Conservation (phyloP, 495 filamentous ascomycete species). For the Aspergillus coremiiformis region DNA sequence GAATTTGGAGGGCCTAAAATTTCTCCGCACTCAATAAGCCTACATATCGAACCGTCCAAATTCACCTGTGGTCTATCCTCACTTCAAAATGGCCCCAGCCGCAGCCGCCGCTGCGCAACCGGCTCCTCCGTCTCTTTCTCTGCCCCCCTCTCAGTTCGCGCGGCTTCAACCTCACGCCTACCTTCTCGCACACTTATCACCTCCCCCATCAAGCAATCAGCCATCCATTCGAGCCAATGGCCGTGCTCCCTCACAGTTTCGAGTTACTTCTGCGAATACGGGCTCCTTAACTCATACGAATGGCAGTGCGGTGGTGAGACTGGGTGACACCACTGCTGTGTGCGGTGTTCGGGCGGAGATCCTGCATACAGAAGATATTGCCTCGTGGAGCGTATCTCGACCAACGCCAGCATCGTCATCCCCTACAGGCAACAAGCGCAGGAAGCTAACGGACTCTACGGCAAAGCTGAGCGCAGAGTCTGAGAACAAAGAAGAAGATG, state of each 20-base stretch:
- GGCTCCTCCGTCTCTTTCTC: slow-evolving; percentile 48
- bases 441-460: slow-evolving; percentile 19
- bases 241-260: slow-evolving; percentile 60
- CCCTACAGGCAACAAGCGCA: slow-evolving; percentile 24
- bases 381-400: slow-evolving; percentile 49
- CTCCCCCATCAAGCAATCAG: slow-evolving; percentile 44
- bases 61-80: background rate
- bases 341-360: slow-evolving; percentile 87
- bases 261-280: slow-evolving; percentile 63
- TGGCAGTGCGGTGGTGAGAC: slow-evolving; percentile 78
- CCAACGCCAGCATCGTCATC: slow-evolving; percentile 20
- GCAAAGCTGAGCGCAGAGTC: slow-evolving; percentile 15
- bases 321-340: slow-evolving; percentile 84
- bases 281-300: slow-evolving; percentile 78
- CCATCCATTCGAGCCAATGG: slow-evolving; percentile 69
- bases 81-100: slow-evolving; percentile 17
- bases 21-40: background rate
- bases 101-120: slow-evolving; percentile 18
- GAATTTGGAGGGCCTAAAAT: background rate
- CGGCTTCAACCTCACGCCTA: slow-evolving; percentile 83
- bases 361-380: slow-evolving; percentile 60
- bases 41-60: background rate
- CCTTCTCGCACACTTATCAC: slow-evolving; percentile 78
- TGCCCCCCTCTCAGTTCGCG: slow-evolving; percentile 77
- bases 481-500: slow-evolving; percentile 18